Base-by-base conservation (phyloP, 1,284 basidiomycete species). In the Neolentinus lepideus region DNA sequence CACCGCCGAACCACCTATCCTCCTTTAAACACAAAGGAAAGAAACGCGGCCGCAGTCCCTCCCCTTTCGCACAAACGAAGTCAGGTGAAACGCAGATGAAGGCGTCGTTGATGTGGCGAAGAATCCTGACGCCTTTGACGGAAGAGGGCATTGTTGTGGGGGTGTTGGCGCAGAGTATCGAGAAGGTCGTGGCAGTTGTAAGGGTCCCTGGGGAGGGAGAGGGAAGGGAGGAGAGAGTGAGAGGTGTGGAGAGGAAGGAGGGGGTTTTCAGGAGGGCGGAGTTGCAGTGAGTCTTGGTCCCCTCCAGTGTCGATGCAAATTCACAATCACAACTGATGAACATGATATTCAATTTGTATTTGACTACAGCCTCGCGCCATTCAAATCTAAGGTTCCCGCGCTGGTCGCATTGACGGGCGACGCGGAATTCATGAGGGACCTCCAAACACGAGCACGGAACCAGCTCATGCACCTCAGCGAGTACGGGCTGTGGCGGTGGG, bases 361-460 rank as follows among this genome's bases (percentile, higher is more conserved):
- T 46, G 22, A 33, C 11, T 38, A 19, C 51, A 69, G 67, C 51
- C 55, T 68, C 19, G 60, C 64, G 22, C 67, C 67, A 9, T 48
- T 43, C 35, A 55, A 60, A 47, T 63, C 62, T 0, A 58, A 60
- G 24, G 67, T 64, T 4, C 63, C 67, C 0, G 68, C 66, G 12
- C 58, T 66, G 26, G 59, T 69, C 52, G 54, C 61, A 22, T 53
- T 63, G 19, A 69, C 67, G 22, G 67, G 67, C n/a, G 67, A 69
- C 55, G 55, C 51, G 1, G 63, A 66, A 27, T 69, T 67, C 51
- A 38, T 61, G 24, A 56, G 59, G 31, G 54, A 59, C 22, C 53
- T 62, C 12, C 64, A 62, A 19, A 52, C 55, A 10, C 52, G 54
- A 10, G 67, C 67, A 1, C 51, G 19, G 4, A 54, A 56, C 35